phyloP scores from a whole-genome alignment of 768 basidiomycete genomes.

The Boletus subparvulus region DNA sequence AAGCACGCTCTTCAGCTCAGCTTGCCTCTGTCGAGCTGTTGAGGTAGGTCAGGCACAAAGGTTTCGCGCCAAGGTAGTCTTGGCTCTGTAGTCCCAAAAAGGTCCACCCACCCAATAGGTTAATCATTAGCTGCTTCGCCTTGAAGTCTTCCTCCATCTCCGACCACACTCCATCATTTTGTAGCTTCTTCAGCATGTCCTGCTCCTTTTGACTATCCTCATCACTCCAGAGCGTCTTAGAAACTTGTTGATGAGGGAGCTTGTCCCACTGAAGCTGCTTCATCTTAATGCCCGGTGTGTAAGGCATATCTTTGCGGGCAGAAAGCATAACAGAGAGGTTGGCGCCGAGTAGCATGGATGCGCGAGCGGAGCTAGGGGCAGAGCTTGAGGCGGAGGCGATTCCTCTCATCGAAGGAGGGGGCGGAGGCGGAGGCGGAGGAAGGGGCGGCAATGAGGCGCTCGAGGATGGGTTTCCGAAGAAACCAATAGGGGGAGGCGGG shows the following conservation, averaged over 20 bases:
- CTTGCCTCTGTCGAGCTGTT: constrained; percentile 76
- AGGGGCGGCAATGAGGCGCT: constrained; percentile 27
- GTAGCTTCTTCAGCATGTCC: constrained; percentile 80
- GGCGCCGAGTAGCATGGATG: constrained; percentile 58
- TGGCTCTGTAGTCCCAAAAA: background rate
- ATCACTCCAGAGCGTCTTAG: constrained; percentile 82
- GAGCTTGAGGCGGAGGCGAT: constrained; percentile 37
- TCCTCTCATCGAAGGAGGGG: constrained; percentile 31
- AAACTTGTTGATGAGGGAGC: constrained; percentile 83
- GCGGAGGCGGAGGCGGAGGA: constrained; percentile 40
- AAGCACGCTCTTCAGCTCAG: constrained; percentile 88
- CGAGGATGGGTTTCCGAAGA: constrained; percentile 27
- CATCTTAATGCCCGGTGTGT: constrained; percentile 89
- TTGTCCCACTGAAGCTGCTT: constrained; percentile 99
- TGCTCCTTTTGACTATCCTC: constrained; percentile 65
- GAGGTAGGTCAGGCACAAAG: constrained; percentile 10
- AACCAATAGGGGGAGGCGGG: constrained; percentile 40
- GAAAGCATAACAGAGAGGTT: constrained; percentile 56
- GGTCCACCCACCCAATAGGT: constrained; percentile 67
- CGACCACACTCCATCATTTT: constrained; percentile 84
- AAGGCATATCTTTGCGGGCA: constrained; percentile 79
- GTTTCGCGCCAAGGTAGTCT: background rate
- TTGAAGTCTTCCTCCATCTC: constrained; percentile 99
- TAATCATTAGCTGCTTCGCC: constrained; percentile 90
- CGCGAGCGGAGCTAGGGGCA: constrained; percentile 49